phyloP scores from a whole-genome alignment of 306 rosid genomes.

The Dalbergia cochinchinensis region DNA sequence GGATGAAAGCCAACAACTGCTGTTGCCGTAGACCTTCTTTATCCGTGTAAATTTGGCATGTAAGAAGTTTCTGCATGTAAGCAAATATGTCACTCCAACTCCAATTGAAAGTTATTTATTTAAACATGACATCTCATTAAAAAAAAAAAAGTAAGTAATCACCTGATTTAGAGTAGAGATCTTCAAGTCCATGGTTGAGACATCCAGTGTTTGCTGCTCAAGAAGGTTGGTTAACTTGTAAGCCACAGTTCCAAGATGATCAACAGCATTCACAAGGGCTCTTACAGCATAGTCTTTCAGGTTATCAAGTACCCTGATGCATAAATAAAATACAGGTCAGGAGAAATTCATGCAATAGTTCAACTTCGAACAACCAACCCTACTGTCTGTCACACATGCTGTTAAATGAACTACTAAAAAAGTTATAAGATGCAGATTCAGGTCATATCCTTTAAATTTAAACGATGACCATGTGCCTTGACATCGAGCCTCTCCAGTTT shows the following conservation, averaged over 20 bases:
- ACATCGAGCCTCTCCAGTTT: constrained; percentile 6
- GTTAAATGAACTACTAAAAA: constrained; percentile 2
- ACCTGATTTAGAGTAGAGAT: constrained; percentile 83
- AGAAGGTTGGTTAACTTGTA: constrained; percentile 85
- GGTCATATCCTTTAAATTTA: constrained; percentile 9
- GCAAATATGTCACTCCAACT: constrained; percentile 45
- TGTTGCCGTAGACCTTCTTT: constrained; percentile 95
- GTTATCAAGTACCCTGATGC: constrained; percentile 81
- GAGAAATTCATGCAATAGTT: constrained; percentile 19
- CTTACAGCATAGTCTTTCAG: constrained; percentile 92
- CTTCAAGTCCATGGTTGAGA: constrained; percentile 78
- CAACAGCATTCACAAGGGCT: constrained; percentile 93
- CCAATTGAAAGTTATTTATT: constrained; percentile 26
- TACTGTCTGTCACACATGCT: background rate
- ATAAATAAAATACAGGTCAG: constrained; percentile 34
- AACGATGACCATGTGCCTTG: constrained; percentile 19
- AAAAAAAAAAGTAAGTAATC: constrained; percentile 23
- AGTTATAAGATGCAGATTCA: constrained; percentile 20
- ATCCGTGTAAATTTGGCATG: constrained; percentile 73
- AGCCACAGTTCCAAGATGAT: constrained; percentile 99
- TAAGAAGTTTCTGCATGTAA: constrained; percentile 71
- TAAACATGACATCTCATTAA: constrained; percentile 3
- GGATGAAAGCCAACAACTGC: constrained; percentile 76
- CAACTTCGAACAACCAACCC: background rate
- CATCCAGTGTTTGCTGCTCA: constrained; percentile 79